A percentile compares a stretch with the other conserved stretches of the same genome.
phyloP scores from a whole-genome alignment of 805 yeast species.

The Candida boleticola region DNA sequence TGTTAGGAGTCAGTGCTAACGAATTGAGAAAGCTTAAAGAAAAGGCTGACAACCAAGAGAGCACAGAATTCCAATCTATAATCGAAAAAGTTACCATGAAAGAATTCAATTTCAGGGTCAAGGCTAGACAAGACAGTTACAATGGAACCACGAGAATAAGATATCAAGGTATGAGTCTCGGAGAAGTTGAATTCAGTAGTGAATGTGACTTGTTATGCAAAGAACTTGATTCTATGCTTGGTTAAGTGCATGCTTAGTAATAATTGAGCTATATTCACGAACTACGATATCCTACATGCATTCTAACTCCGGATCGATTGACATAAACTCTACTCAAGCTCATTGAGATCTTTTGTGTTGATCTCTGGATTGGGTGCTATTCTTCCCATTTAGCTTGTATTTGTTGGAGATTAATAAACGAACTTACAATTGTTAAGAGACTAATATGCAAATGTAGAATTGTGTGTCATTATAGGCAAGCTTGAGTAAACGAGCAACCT shows the following conservation, averaged over 20 bases:
- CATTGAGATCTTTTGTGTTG: too few relatives aligned
- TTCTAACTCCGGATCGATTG: too few relatives aligned
- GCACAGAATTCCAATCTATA: slow-evolving; percentile 40
- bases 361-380: too few relatives aligned
- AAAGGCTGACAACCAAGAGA: slow-evolving; percentile 31
- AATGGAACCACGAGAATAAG: slow-evolving; percentile 76
- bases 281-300: too few relatives aligned
- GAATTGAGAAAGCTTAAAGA: slow-evolving; percentile 47
- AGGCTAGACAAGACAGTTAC: slow-evolving; percentile 81
- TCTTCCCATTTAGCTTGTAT: too few relatives aligned
- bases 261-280: not conserved
- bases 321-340: too few relatives aligned
- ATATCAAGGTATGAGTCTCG: slow-evolving; percentile 60
- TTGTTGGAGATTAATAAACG: too few relatives aligned
- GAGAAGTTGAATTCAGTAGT: slow-evolving; percentile 50
- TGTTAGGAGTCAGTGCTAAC: slow-evolving; percentile 67
- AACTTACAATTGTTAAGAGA: too few relatives aligned
- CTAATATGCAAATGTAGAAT: too few relatives aligned
- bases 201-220: slow-evolving; percentile 61
- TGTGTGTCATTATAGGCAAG: too few relatives aligned
- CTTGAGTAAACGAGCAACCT: too few relatives aligned
- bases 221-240: slow-evolving; percentile 35
- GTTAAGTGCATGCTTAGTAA: slow-evolving; percentile 16
- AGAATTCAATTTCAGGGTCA: slow-evolving; percentile 71
- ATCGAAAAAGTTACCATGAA: slow-evolving; percentile 56